Percentiles rank a stretch among this genome's conserved stretches.
Conservation (phyloP, 352 stramenopile species). For the Globisporangium parvum region DNA sequence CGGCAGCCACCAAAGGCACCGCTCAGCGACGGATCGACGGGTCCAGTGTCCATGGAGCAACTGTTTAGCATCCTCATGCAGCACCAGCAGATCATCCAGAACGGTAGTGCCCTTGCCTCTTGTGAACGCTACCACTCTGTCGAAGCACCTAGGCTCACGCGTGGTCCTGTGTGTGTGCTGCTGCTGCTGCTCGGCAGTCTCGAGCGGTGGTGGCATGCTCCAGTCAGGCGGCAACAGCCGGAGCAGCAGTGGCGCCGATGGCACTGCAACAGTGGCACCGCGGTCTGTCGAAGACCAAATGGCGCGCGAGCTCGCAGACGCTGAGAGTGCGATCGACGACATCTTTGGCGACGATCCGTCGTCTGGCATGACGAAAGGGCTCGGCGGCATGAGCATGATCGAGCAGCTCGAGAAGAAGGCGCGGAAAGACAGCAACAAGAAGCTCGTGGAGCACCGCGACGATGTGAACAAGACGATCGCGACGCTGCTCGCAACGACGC, state of each 20-base stretch:
- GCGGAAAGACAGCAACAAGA: constrained; percentile 82
- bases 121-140: not conserved
- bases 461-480: constrained; percentile 58
- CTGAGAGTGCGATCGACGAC: constrained; percentile 74
- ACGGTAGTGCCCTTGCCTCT: constrained; percentile 32
- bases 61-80: constrained; percentile 86
- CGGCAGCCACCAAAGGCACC: constrained; percentile 31
- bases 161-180: not conserved
- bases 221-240: constrained; percentile 6
- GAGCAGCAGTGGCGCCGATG: constrained; percentile 18
- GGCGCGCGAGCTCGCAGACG: constrained; percentile 69
- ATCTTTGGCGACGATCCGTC: constrained; percentile 82
- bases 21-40: constrained; percentile 16
- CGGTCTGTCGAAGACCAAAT: constrained; percentile 80
- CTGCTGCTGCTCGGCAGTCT: no score
- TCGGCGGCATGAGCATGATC: constrained; percentile 83
- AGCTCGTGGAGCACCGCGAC: constrained; percentile 68
- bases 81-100: constrained; percentile 84
- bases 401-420: constrained; percentile 86
- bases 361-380: constrained; percentile 32
- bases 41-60: constrained; percentile 79
- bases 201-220: constrained; percentile 16
- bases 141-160: not conserved
- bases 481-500: constrained; percentile 36
- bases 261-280: constrained; percentile 10